phyloP scores from a whole-genome alignment of 257 asterid species.

The Petunia secreta region DNA sequence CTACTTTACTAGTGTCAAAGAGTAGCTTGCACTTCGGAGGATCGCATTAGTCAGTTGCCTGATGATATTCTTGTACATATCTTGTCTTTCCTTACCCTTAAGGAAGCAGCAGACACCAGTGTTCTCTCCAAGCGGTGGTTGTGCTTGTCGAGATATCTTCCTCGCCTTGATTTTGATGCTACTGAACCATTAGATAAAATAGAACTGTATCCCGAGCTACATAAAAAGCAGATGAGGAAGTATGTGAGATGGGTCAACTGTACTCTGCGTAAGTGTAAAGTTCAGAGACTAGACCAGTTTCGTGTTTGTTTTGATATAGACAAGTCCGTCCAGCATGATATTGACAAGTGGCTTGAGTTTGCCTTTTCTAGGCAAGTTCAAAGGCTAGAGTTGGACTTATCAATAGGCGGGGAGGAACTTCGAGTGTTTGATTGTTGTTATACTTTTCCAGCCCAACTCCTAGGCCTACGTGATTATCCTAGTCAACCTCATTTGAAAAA shows the following conservation, averaged over 20 bases:
- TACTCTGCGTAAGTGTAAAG: not conserved
- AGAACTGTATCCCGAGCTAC: too few relatives aligned
- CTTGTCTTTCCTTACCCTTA: not conserved
- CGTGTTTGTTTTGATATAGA: not conserved
- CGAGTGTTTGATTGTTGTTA: too few relatives aligned
- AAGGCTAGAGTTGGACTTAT: not conserved
- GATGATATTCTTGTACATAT: not conserved
- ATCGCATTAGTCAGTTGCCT: not conserved
- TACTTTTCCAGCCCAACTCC: too few relatives aligned
- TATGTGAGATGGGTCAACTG: conserved; percentile 6
- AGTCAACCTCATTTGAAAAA: too few relatives aligned
- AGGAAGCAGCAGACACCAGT: not conserved
- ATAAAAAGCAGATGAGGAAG: not conserved
- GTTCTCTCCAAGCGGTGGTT: too few relatives aligned
- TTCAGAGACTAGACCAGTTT: not conserved
- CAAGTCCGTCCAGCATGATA: too few relatives aligned
- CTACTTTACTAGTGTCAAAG: too few relatives aligned
- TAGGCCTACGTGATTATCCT: too few relatives aligned
- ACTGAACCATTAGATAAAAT: too few relatives aligned
- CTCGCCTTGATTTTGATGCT: too few relatives aligned
- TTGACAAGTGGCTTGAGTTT: conserved; percentile 19
- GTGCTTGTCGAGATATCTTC: too few relatives aligned
- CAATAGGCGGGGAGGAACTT: too few relatives aligned
- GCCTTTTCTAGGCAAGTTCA: conserved; percentile 21
- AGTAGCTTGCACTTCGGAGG: not conserved